Conservation (phyloP, 2,329 filamentous ascomycete genomes). For the Bipolaris zeicola region DNA sequence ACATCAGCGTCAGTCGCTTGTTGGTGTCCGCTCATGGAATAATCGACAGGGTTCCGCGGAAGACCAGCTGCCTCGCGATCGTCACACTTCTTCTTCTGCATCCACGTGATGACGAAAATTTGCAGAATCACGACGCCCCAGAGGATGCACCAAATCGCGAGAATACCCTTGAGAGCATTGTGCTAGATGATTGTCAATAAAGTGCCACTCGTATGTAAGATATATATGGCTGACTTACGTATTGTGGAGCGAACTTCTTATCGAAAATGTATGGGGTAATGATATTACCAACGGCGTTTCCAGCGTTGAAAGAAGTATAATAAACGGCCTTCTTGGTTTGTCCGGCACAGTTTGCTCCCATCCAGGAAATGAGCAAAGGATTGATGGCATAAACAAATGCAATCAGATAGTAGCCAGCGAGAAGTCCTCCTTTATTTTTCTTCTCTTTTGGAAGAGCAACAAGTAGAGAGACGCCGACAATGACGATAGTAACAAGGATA, state of each 20-base stretch:
- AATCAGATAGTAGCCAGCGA: conserved; percentile 69
- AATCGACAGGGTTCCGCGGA: conserved; percentile 23
- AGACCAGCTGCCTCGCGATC: conserved; percentile 29
- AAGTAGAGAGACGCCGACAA: conserved; percentile 64
- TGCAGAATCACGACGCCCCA: conserved; percentile 25
- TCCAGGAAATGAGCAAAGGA: conserved; percentile 70
- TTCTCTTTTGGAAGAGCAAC: conserved; percentile 55
- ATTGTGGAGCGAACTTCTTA: conserved; percentile 29
- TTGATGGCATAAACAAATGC: conserved; percentile 70
- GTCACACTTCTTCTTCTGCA: conserved; percentile 30
- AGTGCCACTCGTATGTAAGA: neutral
- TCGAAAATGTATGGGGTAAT: conserved; percentile 33
- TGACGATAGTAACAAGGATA: conserved; percentile 57
- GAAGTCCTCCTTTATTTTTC: conserved; percentile 53
- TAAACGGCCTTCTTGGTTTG: conserved; percentile 70
- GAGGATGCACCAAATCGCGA: conserved; percentile 31
- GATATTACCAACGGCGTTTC: conserved; percentile 67
- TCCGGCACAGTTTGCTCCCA: conserved; percentile 70
- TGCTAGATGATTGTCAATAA: conserved; percentile 11
- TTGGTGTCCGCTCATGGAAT: conserved; percentile 26
- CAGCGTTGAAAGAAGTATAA: conserved; percentile 69
- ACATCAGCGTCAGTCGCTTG: conserved; percentile 25
- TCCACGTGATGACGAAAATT: conserved; percentile 22
- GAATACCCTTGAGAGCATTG: conserved; percentile 30
- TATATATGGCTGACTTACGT: conserved; percentile 14